A percentile compares a stretch with the other conserved stretches of the same genome.
These are phyloP conservation scores for Cyberlindnera xylosilytica DNA, from an alignment of 805 yeast genomes.

Conservation along the genomic window DNA sequence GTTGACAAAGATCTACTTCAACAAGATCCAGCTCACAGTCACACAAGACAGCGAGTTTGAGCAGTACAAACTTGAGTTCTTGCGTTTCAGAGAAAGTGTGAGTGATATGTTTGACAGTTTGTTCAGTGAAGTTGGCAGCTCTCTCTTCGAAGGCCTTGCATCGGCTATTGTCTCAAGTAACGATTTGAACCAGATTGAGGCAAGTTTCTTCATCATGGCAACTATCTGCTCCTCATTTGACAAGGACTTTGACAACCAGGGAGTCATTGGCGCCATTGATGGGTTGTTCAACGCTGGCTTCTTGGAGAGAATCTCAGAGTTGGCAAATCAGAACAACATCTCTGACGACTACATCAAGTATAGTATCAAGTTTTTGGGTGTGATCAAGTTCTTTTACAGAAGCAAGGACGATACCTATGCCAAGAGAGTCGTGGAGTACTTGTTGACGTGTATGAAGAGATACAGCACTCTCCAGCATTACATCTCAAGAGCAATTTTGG, in stretches of 20 bases:
- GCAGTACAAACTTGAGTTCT: conserved; percentile 47
- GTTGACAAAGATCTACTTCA: conserved; percentile 65
- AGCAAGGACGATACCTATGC: conserved; percentile 43
- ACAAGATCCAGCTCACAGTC: conserved; percentile 49
- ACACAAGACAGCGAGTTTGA: conserved; percentile 35
- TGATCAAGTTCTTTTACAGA: conserved; percentile 58
- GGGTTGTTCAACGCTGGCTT: conserved; percentile 31
- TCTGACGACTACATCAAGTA: conserved; percentile 38
- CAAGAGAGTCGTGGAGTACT: conserved; percentile 50
- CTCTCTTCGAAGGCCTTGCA: conserved; percentile 44
- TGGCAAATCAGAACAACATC: conserved; percentile 15
- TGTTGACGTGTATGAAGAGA: conserved; percentile 40
- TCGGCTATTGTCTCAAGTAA: conserved; percentile 32
- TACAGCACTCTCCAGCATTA: conserved; percentile 31
- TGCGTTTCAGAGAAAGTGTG: conserved; percentile 66
- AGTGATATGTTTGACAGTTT: conserved; percentile 73
- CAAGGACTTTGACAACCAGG: conserved; percentile 25
- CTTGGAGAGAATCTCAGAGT: conserved; percentile 19
- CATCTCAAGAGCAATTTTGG: conserved; percentile 56
- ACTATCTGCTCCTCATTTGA: conserved; percentile 53
- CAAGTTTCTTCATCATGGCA: conserved; percentile 56
- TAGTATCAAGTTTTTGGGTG: conserved; percentile 54
- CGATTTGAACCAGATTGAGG: conserved; percentile 46
- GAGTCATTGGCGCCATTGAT: conserved; percentile 22
- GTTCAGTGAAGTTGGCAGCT: conserved; percentile 59